A percentile compares a stretch with the other conserved stretches of the same genome.
These are phyloP conservation scores for Exophiala dermatitidis DNA, from an alignment of 2,329 filamentous ascomycete species.

Conservation along the genomic window DNA sequence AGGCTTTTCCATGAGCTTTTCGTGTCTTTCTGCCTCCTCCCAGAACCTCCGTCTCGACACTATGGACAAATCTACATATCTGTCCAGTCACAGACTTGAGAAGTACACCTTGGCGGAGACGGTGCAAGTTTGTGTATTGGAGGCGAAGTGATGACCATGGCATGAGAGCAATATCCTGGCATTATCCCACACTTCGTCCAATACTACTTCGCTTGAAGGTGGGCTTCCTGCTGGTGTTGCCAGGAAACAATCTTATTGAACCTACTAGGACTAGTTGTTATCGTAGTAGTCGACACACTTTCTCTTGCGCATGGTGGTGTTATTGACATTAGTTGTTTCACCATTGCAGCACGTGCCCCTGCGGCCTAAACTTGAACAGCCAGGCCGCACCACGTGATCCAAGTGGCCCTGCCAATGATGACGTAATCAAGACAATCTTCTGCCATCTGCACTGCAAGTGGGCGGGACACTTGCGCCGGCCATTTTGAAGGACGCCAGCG, in stretches of 20 bases:
- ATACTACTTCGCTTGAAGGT: too few relatives aligned
- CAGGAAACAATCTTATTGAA: neutral
- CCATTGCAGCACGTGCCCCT: conserved; percentile 9
- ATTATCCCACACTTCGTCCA: too few relatives aligned
- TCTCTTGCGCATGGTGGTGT: neutral
- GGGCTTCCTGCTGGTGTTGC: too few relatives aligned
- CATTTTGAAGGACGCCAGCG: neutral
- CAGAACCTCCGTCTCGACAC: conserved; percentile 4
- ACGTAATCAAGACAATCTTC: neutral
- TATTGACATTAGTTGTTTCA: conserved; percentile 3
- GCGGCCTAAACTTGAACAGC: neutral
- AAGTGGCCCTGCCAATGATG: conserved; percentile 7
- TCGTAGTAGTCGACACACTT: too few relatives aligned
- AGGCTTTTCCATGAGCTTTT: conserved; percentile 10
- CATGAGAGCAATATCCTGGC: too few relatives aligned
- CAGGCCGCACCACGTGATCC: conserved; percentile 8
- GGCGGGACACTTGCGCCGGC: neutral
- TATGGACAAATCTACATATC: too few relatives aligned
- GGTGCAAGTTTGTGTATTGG: too few relatives aligned
- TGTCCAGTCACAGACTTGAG: too few relatives aligned
- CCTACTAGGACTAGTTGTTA: too few relatives aligned
- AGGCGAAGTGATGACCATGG: too few relatives aligned
- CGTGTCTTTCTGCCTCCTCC: conserved; percentile 1
- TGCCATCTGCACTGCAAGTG: neutral
- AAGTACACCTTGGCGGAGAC: too few relatives aligned